Conservation (phyloP, 768 basidiomycete species). For the Rhizopogon vesiculosus region DNA sequence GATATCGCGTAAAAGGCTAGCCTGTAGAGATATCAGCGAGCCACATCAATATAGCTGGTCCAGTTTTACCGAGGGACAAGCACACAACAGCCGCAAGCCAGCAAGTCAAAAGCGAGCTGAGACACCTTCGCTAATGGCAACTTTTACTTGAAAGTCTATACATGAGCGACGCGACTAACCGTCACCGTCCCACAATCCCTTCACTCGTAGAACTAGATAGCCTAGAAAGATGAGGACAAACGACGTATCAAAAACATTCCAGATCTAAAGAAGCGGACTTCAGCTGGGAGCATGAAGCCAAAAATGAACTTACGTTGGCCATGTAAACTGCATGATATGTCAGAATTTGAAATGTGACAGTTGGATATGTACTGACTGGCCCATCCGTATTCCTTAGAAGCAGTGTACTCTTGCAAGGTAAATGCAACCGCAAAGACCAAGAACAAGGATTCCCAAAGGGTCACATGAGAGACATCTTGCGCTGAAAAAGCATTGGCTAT, state of each 20-base stretch:
- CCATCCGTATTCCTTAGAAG: slow-evolving; percentile 86
- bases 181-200: slow-evolving; percentile 53
- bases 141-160: neutral
- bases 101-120: slow-evolving; percentile 69
- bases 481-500: slow-evolving; percentile 34
- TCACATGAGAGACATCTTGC: slow-evolving; percentile 46
- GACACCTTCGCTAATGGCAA: slow-evolving; percentile 40
- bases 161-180: slow-evolving; percentile 30
- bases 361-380: slow-evolving; percentile 52
- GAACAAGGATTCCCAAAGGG: slow-evolving; percentile 67
- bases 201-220: slow-evolving; percentile 61
- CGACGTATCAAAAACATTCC: slow-evolving; percentile 85
- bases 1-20: slow-evolving; percentile 78
- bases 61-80: slow-evolving; percentile 66
- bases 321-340: slow-evolving; percentile 56
- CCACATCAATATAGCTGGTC: neutral
- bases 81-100: slow-evolving; percentile 82
- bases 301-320: slow-evolving; percentile 55
- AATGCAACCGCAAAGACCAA: slow-evolving; percentile 76
- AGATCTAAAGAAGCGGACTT: slow-evolving; percentile 49
- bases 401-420: slow-evolving; percentile 81
- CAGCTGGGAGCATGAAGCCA: slow-evolving; percentile 1
- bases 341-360: neutral
- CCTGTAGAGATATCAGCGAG: slow-evolving; percentile 25
- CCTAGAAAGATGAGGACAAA: slow-evolving; percentile 67